phyloP scores from a whole-genome alignment of 768 basidiomycete species.

The Asterophora parasitica region DNA sequence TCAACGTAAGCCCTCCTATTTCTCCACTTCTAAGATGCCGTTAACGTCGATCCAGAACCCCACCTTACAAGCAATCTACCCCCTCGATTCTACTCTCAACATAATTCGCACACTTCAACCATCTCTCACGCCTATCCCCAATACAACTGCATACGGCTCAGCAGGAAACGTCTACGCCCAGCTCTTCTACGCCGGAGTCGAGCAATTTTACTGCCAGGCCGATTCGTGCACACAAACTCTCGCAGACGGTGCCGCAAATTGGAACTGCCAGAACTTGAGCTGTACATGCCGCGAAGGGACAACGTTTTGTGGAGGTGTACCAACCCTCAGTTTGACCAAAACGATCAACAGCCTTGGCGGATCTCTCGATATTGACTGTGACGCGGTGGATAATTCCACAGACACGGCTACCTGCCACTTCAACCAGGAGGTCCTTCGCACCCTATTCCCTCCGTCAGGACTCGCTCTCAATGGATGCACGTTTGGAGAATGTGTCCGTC shows the following conservation, averaged over 20 bases:
- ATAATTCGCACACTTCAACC: conserved; percentile 75
- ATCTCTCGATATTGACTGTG: conserved; percentile 65
- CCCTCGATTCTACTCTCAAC: conserved; percentile 66
- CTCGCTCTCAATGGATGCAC: conserved; percentile 69
- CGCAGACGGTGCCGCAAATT: conserved; percentile 40
- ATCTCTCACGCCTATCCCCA: conserved; percentile 62
- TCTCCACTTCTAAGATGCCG: not conserved
- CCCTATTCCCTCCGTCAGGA: conserved; percentile 69
- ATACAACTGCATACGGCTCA: conserved; percentile 53
- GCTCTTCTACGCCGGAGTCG: conserved; percentile 73
- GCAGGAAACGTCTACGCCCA: conserved; percentile 58
- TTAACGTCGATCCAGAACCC: conserved; percentile 54
- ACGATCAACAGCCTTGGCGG: conserved; percentile 67
- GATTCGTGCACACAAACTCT: conserved; percentile 63
- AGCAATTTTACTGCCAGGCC: conserved; percentile 86
- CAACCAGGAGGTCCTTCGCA: conserved; percentile 62
- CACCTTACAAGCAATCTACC: conserved; percentile 73
- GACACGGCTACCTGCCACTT: conserved; percentile 65
- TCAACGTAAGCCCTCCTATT: conserved; percentile 53
- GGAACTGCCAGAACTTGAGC: conserved; percentile 67
- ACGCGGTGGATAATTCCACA: conserved; percentile 36
- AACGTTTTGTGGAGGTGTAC: conserved; percentile 66
- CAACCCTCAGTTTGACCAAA: conserved; percentile 43
- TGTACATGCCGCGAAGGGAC: conserved; percentile 72
- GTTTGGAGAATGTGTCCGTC: conserved; percentile 87